Evolutionary conservation across 345 rosid genomes (phyloP).

Genomic region (Mallotus nudiflorus): DNA sequence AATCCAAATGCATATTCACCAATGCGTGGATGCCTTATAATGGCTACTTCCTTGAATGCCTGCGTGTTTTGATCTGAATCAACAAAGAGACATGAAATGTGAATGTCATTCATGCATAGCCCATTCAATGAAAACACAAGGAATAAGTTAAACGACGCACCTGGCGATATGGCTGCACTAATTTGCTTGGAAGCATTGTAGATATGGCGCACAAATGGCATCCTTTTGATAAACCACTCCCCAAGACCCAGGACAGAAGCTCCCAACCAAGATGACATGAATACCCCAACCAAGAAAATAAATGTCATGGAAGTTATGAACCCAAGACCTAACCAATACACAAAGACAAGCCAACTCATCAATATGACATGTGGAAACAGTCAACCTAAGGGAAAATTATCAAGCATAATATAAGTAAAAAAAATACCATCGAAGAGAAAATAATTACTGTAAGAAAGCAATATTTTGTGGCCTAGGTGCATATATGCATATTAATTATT

Average conservation of each 20-base stretch:
- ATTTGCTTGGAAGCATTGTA: conserved; percentile 98
- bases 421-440: background rate
- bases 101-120: background rate
- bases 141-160: conserved; percentile 36
- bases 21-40: conserved; percentile 93
- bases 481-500: background rate
- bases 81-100: conserved; percentile 11
- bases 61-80: conserved; percentile 87
- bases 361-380: background rate
- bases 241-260: conserved; percentile 89
- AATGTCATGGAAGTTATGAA: conserved; percentile 88
- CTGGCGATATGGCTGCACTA: conserved; percentile 97
- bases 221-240: conserved; percentile 98
- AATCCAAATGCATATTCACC: conserved; percentile 99
- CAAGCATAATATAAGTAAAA: background rate
- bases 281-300: conserved; percentile 95
- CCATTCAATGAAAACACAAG: conserved; percentile 6
- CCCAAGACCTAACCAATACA: conserved; percentile 71
- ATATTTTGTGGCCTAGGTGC: no score
- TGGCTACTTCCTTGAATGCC: conserved; percentile 98
- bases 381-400: background rate
- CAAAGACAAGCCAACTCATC: conserved; percentile 22
- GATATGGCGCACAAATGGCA: conserved; percentile 97
- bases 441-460: background rate
- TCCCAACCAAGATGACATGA: conserved; percentile 99